Base-by-base conservation (phyloP, 768 basidiomycete genomes). In the Boletus subparvulus region DNA sequence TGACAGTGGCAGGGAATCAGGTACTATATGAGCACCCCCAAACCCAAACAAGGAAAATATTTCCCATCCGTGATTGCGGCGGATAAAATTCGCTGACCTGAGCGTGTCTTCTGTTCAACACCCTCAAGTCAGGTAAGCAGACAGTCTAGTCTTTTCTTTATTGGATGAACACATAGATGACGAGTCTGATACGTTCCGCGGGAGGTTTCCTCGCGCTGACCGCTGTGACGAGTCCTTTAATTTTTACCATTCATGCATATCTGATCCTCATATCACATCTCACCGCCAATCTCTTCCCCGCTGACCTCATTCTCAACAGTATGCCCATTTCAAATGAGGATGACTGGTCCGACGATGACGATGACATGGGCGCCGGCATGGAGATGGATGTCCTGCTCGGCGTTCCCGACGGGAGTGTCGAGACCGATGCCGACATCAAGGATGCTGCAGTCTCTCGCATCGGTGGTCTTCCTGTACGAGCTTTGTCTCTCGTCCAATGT, bases 211-310 rank as follows among this genome's bases (percentile, higher is more conserved):
- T 81, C 79, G 71, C 73, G 62, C 63, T 56, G 71, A 74, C 44
- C 56, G 62, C 77, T 59, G 67, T 87, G 90, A 91, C 83, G 90
- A 92, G 65, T 76, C 77, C 57, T 72, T 69, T 73, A 75, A 73
- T 57, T 67, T 78, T 77, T 88, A 88, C 91, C 90, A 93, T 94
- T 94, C 92, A 94, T 93, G 92, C 90, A 78, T 87, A 78, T 76
- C 92, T 93, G 92, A 92, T 74, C 65, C 65, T 69, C 52, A 12
- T 43, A 48, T 50, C 44, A 3, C 43, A 26, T 54, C 45, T 45
- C 59, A 35, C 54, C 61, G 14, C 16, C 16, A 10, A 24, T 0
- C 17, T 19, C 17, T 50, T 50, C 52, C 54, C 63, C 48, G 33
- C 49, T 56, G 50, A 61, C 46, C 6, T 4, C 16, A 12, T 55